Base-by-base conservation (phyloP, 2,329 filamentous ascomycete species). In the Bipolaris sorokiniana region DNA sequence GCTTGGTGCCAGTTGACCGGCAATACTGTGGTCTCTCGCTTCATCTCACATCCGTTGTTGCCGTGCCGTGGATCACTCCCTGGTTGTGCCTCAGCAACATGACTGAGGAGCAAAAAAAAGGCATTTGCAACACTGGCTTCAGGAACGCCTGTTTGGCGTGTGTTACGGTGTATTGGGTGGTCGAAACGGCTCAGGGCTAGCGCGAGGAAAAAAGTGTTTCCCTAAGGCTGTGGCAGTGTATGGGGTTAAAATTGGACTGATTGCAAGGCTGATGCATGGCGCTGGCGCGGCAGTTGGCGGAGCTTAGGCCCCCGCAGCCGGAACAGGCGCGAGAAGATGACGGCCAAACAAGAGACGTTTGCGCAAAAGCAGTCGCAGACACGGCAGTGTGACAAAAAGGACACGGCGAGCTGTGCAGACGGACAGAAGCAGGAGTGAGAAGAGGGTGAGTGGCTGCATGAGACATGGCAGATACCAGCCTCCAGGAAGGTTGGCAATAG, bases 191-290 rank as follows among this genome's bases (percentile, higher is more conserved):
- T 54, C 63, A 51, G 51, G 54, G 47, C 47, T 54, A 48, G 49
- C 22, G 36, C 22, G 48, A n/a, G 26, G 31, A 51, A 18, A 28
- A 28, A 23, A 44, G 31, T 33, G 51, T 44, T 47, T 34, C 11
- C 33, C 46, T 23, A 22, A 23, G 18, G 41, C 52, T 38, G 45
- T 37, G 51, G 38, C 56, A 41, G 18, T 46, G 53, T 61, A 54
- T 59, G 51, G 56, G 51, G 58, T 22, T 66, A 68, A 64, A 64
- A 65, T 66, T 68, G 64, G 62, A 65, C 42, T 44, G 46, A 42
- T 54, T 47, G 47, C 41, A 47, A 53, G 42, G 33, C 46, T 51
- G 34, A 46, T 58, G 37, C 47, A 34, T 28, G 9, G 26, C 20
- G 28, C n/a, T 56, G 62, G 56, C 58, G 54, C 40, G 44, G 56